phyloP scores from a whole-genome alignment of 1,284 basidiomycete genomes.

The Rhodotorula sp. region DNA sequence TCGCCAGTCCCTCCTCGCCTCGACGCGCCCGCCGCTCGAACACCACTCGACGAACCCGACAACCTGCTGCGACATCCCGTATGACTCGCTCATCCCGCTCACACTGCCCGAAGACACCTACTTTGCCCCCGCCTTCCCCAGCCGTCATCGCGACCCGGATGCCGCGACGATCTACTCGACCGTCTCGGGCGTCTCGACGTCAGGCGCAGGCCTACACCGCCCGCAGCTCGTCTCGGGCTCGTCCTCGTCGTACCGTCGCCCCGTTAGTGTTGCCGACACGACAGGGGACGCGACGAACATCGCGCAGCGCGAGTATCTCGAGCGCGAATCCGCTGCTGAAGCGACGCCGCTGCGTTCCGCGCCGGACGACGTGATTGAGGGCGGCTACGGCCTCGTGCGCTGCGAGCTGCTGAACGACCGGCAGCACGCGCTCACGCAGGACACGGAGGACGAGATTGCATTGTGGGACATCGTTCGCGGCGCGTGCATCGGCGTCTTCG shows the following conservation, averaged over 20 bases:
- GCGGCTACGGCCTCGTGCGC: slow-evolving; percentile 80
- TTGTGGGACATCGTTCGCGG: slow-evolving; percentile 90
- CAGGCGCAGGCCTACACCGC: neutral
- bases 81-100: slow-evolving; percentile 74
- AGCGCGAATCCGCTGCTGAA: slow-evolving; percentile 77
- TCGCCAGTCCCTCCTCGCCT: slow-evolving; percentile 13
- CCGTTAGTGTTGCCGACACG: slow-evolving; percentile 19
- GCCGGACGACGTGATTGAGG: slow-evolving; percentile 73
- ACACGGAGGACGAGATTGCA: slow-evolving; percentile 78
- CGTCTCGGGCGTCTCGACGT: slow-evolving; percentile 55
- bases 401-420: slow-evolving; percentile 77
- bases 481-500: slow-evolving; percentile 72
- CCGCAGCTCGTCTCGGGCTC: slow-evolving; percentile 12
- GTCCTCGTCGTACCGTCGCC: slow-evolving; percentile 19
- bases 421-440: slow-evolving; percentile 85
- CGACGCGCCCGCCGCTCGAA: slow-evolving; percentile 14
- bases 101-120: slow-evolving; percentile 75
- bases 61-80: slow-evolving; percentile 69
- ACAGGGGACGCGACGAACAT: slow-evolving; percentile 22
- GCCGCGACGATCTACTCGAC: slow-evolving; percentile 81
- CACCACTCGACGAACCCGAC: slow-evolving; percentile 48
- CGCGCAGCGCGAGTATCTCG: slow-evolving; percentile 66
- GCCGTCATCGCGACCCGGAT: slow-evolving; percentile 63
- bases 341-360: slow-evolving; percentile 65
- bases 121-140: slow-evolving; percentile 45